Base-by-base conservation (phyloP, 2,329 filamentous ascomycete species). In the Fusarium sp. region DNA sequence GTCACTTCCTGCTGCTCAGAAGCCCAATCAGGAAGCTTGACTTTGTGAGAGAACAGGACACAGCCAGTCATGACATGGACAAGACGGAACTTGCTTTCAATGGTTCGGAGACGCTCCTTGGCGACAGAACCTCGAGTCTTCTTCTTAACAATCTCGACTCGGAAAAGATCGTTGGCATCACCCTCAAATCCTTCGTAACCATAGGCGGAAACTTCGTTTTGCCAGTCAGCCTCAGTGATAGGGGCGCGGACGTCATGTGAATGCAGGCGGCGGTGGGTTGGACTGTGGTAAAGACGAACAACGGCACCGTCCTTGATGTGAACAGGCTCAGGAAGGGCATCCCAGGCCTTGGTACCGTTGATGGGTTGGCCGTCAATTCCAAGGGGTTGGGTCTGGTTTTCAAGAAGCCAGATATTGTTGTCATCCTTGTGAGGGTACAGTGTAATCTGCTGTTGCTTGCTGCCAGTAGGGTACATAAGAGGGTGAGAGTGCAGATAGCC, bases 1-100 rank as follows among this genome's bases (percentile, higher is more conserved):
- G 95, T 98, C n/a, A 99, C 96, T 81, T 99, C 96, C 80, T 99
- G 96, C 80, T 99, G 96, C 80, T 98, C 96, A 55, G 92, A 99
- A 48, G 93, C 96, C 96, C 96, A 99, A 4, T 97, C 94, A 5
- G 96, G 96, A 62, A 99, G 90, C 85, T 99, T 99, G 79, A 98
- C 94, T 84, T 98, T 98, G 87, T 99, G 96, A 1, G 95, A 98
- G 85, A 99, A 99, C 25, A 99, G 86, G 14, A 91, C 92, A 78
- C 96, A 99, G 48, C 95, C 94, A 68, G 94, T 97, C 96, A 99
- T 98, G 78, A 97, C 83, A 78, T 99, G 96, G 34, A 98, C 88
- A 46, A 99, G 91, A 78, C 90, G 92, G 85, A 99, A 99, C 83
- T 98, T 98, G 75, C 94, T 94, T 82, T 99, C 91, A 70, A 99